phyloP scores from a whole-genome alignment of 1,139 yeast genomes.

The Kurtzmaniella quercitrusa region DNA sequence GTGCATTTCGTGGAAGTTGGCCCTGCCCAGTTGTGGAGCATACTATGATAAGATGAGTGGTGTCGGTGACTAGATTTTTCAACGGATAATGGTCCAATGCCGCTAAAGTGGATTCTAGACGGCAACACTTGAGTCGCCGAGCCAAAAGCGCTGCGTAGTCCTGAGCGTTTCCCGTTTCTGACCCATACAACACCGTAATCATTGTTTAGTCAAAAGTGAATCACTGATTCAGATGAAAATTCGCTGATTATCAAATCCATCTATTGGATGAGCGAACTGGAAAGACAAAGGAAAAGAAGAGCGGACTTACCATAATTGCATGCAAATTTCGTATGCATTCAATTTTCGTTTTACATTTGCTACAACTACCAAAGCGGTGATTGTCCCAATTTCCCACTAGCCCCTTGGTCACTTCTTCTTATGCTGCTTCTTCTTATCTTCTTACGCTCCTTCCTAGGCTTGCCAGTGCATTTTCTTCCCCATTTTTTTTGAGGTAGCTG shows the following conservation, averaged over 20 bases:
- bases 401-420: no score
- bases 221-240: background rate
- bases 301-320: no score
- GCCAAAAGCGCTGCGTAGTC: slow-evolving; percentile 74
- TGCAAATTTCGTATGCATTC: no score
- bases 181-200: slow-evolving; percentile 73
- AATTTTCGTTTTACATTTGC: no score
- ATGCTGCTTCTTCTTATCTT: no score
- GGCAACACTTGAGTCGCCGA: slow-evolving; percentile 51
- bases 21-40: slow-evolving; percentile 98
- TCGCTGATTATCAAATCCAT: background rate
- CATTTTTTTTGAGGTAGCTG: background rate
- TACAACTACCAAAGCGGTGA: no score
- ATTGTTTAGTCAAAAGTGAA: slow-evolving; percentile 4
- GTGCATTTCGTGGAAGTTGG: slow-evolving; percentile 77
- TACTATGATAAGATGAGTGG: slow-evolving; percentile 53
- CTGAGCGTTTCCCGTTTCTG: slow-evolving; percentile 90
- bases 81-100: slow-evolving; percentile 63
- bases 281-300: no score
- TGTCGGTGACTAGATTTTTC: slow-evolving; percentile 45
- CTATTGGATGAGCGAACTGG: background rate
- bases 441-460: no score
- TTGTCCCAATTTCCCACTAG: no score
- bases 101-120: slow-evolving; percentile 47
- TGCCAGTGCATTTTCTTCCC: background rate